Conservation (phyloP, 2,329 filamentous ascomycete genomes). For the Cladophialophora chaetospira region DNA sequence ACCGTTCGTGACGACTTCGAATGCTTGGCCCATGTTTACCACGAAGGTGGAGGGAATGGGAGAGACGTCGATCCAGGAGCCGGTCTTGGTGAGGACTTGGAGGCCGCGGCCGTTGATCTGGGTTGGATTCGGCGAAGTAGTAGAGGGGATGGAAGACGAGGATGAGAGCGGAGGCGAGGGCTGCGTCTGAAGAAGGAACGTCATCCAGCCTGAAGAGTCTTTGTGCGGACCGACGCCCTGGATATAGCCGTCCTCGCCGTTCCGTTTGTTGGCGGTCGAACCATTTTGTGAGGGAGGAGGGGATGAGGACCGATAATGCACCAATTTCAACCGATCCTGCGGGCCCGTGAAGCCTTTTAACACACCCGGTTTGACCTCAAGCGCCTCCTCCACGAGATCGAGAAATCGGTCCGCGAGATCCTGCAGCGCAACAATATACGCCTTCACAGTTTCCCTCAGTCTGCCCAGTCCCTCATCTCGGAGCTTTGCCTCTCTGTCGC, state of each 20-base stretch:
- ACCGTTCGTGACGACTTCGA: slow-evolving; percentile 48
- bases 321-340: slow-evolving; percentile 57
- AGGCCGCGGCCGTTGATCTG: slow-evolving; percentile 37
- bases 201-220: slow-evolving; percentile 55
- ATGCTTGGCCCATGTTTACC: slow-evolving; percentile 51
- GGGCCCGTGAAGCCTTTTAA: slow-evolving; percentile 58
- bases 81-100: slow-evolving; percentile 50
- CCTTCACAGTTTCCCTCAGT: slow-evolving; percentile 44
- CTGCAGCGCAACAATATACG: slow-evolving; percentile 57
- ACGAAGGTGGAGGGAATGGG: slow-evolving; percentile 49
- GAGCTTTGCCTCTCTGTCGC: background rate
- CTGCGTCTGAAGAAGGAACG: slow-evolving; percentile 63
- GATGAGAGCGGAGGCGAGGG: slow-evolving; percentile 52
- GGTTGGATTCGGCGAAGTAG: no score
- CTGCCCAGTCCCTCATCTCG: slow-evolving; percentile 22
- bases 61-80: slow-evolving; percentile 49
- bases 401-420: slow-evolving; percentile 57
- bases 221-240: slow-evolving; percentile 52
- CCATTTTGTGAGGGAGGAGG: slow-evolving; percentile 38
- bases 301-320: slow-evolving; percentile 41
- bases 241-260: background rate
- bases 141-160: no score
- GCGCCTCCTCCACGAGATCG: slow-evolving; percentile 58
- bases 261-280: slow-evolving; percentile 41
- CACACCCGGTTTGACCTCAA: slow-evolving; percentile 51